phyloP scores from a whole-genome alignment of 2,329 filamentous ascomycete species.

The Trichoderma guizhouense region DNA sequence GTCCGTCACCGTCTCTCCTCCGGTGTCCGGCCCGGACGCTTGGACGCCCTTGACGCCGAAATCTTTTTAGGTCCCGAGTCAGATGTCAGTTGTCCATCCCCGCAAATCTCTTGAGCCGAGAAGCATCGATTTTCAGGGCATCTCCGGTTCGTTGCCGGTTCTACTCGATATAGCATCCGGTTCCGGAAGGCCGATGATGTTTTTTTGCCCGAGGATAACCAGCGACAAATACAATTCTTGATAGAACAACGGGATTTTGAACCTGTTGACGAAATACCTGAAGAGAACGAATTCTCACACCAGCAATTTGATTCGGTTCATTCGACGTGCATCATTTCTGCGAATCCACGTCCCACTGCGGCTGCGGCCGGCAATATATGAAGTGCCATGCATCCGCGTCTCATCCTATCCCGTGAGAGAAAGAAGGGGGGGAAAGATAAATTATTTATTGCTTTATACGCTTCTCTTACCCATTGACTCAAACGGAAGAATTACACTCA shows the following conservation, averaged over 20 bases:
- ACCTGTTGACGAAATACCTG: neutral
- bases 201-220: neutral
- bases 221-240: neutral
- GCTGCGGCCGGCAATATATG: neutral
- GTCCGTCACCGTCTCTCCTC: neutral
- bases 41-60: neutral
- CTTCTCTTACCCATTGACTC: slow-evolving; percentile 19
- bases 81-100: neutral
- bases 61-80: neutral
- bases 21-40: slow-evolving; percentile 10
- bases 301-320: neutral
- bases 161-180: neutral
- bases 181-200: neutral
- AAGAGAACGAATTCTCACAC: too few relatives aligned
- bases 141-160: slow-evolving; percentile 5
- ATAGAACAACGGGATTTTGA: neutral
- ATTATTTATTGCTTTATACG: neutral
- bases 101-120: neutral
- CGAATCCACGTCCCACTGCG: neutral
- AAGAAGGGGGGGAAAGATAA: neutral
- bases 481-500: slow-evolving; percentile 18
- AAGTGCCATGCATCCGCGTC: neutral
- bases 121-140: neutral
- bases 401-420: neutral
- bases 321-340: neutral